Evolutionary conservation across 2,329 filamentous ascomycete genomes (phyloP).

Genomic region (Neospermospora avenae): DNA sequence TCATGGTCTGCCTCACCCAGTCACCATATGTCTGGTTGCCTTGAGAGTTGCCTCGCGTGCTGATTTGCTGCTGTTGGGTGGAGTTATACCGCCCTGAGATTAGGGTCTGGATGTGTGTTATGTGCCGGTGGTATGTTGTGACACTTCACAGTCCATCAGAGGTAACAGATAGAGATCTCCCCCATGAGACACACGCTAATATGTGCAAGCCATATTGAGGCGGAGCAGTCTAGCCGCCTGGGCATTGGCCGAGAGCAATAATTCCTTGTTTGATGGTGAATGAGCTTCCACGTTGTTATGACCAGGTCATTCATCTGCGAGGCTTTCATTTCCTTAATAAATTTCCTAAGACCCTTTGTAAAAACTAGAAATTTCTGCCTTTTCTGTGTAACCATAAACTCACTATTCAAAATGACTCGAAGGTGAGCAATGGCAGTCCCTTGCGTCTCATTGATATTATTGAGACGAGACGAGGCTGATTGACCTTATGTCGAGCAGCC

Average conservation of each 20-base stretch:
- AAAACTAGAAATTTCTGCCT: neutral
- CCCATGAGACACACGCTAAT: neutral
- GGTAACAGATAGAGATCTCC: neutral
- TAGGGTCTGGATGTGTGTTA: neutral
- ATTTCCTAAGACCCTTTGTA: neutral
- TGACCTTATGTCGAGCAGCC: too few species aligned
- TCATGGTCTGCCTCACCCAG: neutral
- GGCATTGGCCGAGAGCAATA: neutral
- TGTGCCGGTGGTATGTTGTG: neutral
- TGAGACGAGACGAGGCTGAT: neutral
- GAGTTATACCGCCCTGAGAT: neutral
- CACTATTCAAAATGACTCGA: neutral
- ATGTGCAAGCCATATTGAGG: neutral
- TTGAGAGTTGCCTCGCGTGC: neutral
- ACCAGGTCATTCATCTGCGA: neutral
- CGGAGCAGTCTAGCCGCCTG: constrained; percentile 1
- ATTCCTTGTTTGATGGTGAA: neutral
- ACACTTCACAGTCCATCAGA: neutral
- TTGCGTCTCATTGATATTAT: neutral
- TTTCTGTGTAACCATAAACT: neutral
- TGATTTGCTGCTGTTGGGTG: neutral
- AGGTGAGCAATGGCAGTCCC: neutral
- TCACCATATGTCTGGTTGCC: neutral
- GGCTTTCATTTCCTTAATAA: neutral
- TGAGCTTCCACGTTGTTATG: neutral